Percentiles rank a stretch among this genome's conserved stretches.
Evolutionary conservation across 1,284 basidiomycete species (phyloP).

Genomic region (Marasmius oreades): DNA sequence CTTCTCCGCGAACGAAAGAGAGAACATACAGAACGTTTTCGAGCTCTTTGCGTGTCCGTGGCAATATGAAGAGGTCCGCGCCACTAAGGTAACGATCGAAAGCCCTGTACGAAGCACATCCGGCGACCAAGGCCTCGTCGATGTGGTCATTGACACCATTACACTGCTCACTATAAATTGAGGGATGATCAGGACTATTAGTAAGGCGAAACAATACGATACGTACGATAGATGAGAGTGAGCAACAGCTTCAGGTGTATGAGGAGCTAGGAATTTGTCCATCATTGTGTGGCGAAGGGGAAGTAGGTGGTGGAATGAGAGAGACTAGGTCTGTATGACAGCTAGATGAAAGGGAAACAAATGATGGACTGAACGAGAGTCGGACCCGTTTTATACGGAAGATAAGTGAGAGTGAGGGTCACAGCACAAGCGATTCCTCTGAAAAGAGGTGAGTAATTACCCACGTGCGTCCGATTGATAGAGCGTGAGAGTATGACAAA

Average conservation of each 20-base stretch:
- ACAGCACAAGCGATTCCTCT: background rate
- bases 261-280: conserved; percentile 69
- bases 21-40: conserved; percentile 64
- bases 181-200: conserved; percentile 11
- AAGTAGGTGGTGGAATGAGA: conserved; percentile 15
- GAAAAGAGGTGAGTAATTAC: background rate
- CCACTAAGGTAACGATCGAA: conserved; percentile 58
- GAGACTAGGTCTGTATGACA: conserved; percentile 10
- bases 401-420: conserved; percentile 1
- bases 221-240: conserved; percentile 66
- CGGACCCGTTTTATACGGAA: background rate
- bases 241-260: conserved; percentile 70
- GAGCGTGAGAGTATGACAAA: too few relatives aligned
- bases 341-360: background rate
- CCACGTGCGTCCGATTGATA: background rate
- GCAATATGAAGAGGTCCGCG: conserved; percentile 66
- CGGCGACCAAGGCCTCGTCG: conserved; percentile 69
- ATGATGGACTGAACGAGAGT: background rate
- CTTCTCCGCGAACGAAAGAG: background rate
- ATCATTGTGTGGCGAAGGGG: conserved; percentile 32
- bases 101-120: conserved; percentile 62
- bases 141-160: conserved; percentile 64
- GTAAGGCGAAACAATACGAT: conserved; percentile 9
- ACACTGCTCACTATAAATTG: conserved; percentile 54
- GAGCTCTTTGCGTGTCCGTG: conserved; percentile 59